Evolutionary conservation across 257 asterid genomes (phyloP).

Genomic region (Rubia yunnanensis): DNA sequence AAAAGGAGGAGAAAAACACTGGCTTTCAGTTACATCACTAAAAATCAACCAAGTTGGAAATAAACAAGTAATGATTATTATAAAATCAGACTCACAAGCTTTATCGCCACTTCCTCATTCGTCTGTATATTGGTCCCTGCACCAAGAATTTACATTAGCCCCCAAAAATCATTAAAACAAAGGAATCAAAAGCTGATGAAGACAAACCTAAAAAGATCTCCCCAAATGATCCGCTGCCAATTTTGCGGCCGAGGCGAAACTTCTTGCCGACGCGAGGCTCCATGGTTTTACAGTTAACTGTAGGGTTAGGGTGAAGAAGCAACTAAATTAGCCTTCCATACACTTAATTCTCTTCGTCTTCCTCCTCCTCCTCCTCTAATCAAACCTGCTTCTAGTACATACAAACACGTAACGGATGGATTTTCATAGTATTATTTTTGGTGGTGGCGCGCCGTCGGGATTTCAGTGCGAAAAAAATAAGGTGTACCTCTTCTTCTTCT

Average conservation of each 20-base stretch:
- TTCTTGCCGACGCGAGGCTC: conserved; percentile 38
- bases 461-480: conserved; percentile 1
- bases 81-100: conserved; percentile 46
- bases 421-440: neutral
- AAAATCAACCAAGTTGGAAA: neutral
- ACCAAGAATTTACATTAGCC: conserved; percentile 2
- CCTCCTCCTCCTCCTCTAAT: too few species aligned
- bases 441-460: conserved; percentile 7
- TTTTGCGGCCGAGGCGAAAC: conserved; percentile 40
- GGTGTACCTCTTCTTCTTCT: neutral
- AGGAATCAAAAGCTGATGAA: neutral
- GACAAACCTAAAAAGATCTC: conserved; percentile 38
- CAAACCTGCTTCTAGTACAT: neutral
- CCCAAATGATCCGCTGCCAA: conserved; percentile 49
- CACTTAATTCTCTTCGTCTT: neutral
- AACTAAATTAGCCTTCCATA: neutral
- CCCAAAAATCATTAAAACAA: neutral
- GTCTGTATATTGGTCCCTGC: conserved; percentile 64
- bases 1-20: neutral
- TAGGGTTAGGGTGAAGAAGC: conserved; percentile 20
- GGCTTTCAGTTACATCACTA: neutral
- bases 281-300: conserved; percentile 14
- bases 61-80: conserved; percentile 3
- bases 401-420: neutral
- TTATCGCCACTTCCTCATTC: conserved; percentile 83